Evolutionary conservation across 306 rosid species (phyloP).

Genomic region (Ziziphus jujuba): DNA sequence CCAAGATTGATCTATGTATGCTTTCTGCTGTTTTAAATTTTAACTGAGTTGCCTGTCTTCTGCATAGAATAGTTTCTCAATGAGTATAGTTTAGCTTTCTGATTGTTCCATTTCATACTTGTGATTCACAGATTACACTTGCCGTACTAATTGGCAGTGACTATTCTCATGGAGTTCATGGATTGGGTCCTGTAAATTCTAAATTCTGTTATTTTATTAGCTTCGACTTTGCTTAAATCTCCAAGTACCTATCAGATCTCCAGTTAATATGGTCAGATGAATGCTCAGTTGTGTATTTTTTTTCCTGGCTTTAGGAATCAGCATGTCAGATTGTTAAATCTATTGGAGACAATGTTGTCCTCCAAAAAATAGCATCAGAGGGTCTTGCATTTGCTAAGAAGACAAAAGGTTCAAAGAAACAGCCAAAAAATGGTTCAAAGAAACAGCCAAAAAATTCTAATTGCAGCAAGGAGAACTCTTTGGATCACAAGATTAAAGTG

Average conservation of each 20-base stretch:
- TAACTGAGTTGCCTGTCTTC: not conserved
- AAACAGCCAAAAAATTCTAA: conserved; percentile 30
- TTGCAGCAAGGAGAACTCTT: conserved; percentile 31
- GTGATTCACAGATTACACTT: conserved; percentile 65
- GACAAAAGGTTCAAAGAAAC: conserved; percentile 41
- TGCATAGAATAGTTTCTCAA: not conserved
- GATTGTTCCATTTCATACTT: conserved; percentile 1
- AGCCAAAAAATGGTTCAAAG: conserved; percentile 29
- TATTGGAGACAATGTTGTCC: conserved; percentile 60
- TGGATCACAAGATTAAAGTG: conserved; percentile 14
- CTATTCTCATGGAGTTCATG: conserved; percentile 67
- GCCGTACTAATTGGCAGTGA: conserved; percentile 83
- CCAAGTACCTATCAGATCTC: not conserved
- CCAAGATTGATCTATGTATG: too few species aligned
- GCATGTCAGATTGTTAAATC: conserved; percentile 76
- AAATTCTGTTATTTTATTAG: conserved; percentile 12
- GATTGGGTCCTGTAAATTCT: conserved; percentile 69
- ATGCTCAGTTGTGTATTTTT: conserved; percentile 21
- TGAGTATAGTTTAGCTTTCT: not conserved
- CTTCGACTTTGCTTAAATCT: not conserved
- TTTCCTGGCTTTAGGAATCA: conserved; percentile 50
- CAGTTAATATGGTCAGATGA: conserved; percentile 13
- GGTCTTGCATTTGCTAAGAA: conserved; percentile 64
- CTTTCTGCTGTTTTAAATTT: not conserved
- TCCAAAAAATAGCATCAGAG: conserved; percentile 67